phyloP scores from a whole-genome alignment of 257 asterid species.

The Rauvolfia tetraphylla region DNA sequence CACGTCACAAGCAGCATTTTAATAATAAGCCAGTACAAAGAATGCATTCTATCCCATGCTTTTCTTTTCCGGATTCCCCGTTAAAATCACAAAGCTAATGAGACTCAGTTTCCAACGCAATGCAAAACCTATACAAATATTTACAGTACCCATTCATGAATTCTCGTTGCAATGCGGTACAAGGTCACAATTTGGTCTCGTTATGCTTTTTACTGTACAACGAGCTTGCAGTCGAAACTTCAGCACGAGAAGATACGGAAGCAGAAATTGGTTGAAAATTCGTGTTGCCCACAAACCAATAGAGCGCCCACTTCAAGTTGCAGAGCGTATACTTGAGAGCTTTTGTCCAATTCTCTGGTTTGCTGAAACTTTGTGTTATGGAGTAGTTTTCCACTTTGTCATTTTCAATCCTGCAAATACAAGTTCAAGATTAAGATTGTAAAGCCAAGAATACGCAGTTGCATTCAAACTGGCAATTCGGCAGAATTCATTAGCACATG shows the following conservation, averaged over 20 bases:
- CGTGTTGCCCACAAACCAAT: constrained; percentile 95
- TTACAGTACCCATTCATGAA: background rate
- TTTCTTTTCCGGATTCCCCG: too few species aligned
- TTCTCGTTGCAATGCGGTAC: constrained; percentile 3
- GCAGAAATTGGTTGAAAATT: constrained; percentile 85
- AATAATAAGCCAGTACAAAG: too few species aligned
- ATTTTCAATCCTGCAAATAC: constrained; percentile 75
- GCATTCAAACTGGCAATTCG: background rate
- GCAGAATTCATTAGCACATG: background rate
- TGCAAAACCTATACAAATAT: constrained; percentile 4
- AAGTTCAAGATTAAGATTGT: background rate
- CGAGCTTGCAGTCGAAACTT: constrained; percentile 52
- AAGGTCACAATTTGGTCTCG: constrained; percentile 37
- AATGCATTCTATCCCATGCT: too few species aligned
- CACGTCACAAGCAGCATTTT: too few species aligned
- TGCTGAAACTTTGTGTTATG: constrained; percentile 91
- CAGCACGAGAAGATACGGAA: constrained; percentile 47
- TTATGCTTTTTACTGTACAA: constrained; percentile 42
- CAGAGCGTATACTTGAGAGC: constrained; percentile 97
- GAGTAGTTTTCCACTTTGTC: constrained; percentile 91
- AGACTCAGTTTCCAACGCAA: background rate
- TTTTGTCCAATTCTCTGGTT: constrained; percentile 95
- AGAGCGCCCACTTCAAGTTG: constrained; percentile 94
- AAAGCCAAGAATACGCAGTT: too few species aligned
- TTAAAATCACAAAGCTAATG: too few species aligned